These are phyloP conservation scores for Lentinula aciculospora DNA, from an alignment of 768 basidiomycete species.

Conservation along the genomic window DNA sequence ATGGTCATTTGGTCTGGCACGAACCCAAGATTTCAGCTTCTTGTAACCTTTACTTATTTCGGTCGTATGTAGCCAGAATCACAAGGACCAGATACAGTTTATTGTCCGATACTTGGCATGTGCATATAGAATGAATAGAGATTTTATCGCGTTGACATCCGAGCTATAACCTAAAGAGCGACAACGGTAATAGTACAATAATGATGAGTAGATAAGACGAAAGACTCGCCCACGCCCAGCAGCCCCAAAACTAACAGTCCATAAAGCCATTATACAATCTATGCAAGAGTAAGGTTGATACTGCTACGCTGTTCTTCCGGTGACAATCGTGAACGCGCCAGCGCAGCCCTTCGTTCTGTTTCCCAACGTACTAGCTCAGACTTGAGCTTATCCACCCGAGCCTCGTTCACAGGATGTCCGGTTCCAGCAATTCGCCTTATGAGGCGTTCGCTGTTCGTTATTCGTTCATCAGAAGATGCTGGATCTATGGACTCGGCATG, in stretches of 20 bases:
- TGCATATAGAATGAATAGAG: not conserved
- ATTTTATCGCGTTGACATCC: not conserved
- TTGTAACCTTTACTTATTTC: too few relatives aligned
- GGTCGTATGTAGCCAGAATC: too few relatives aligned
- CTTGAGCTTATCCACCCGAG: conserved; percentile 54
- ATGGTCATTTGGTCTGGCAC: not conserved
- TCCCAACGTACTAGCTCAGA: conserved; percentile 74
- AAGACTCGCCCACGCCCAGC: not conserved
- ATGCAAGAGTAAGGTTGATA: conserved; percentile 12
- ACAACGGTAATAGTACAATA: not conserved
- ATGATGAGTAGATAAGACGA: not conserved
- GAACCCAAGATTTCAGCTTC: not conserved
- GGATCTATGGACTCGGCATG: conserved; percentile 19
- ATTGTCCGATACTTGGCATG: not conserved
- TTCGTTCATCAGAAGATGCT: conserved; percentile 11
- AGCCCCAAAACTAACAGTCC: not conserved
- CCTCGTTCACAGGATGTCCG: conserved; percentile 64
- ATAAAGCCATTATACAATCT: not conserved
- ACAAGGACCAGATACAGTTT: not conserved
- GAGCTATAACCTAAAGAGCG: not conserved
- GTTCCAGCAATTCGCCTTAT: conserved; percentile 45
- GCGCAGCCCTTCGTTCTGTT: conserved; percentile 32
- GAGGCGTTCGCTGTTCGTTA: conserved; percentile 14
- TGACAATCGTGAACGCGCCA: conserved; percentile 7
- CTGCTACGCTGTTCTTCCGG: conserved; percentile 8